Conservation (phyloP, 2,329 filamentous ascomycete species). For the Epichloe uncinata region DNA sequence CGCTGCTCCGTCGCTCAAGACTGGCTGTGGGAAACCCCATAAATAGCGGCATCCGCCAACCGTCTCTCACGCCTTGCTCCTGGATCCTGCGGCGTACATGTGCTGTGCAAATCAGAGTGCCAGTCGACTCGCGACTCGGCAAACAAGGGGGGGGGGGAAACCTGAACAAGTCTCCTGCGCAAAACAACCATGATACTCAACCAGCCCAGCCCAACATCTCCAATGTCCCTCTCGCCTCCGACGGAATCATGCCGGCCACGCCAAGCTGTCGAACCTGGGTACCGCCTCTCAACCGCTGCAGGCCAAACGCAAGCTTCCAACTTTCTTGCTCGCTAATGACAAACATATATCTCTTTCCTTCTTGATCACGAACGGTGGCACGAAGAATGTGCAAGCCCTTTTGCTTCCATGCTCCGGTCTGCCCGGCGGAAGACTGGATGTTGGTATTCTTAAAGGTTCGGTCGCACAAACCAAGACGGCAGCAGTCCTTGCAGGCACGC, state of each 20-base stretch:
- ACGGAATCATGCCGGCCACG: slow-evolving; percentile 39
- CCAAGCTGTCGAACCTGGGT: slow-evolving; percentile 46
- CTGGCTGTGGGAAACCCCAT: background rate
- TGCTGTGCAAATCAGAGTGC: background rate
- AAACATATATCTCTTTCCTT: slow-evolving; percentile 53
- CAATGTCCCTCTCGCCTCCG: slow-evolving; percentile 41
- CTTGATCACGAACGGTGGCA: slow-evolving; percentile 51
- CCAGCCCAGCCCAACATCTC: slow-evolving; percentile 43
- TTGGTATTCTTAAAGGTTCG: slow-evolving; percentile 31
- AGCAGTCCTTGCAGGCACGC: slow-evolving; percentile 50
- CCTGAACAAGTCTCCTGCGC: background rate
- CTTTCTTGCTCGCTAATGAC: slow-evolving; percentile 50
- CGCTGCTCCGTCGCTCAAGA: background rate
- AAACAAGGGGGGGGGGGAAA: background rate
- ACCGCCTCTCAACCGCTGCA: slow-evolving; percentile 47
- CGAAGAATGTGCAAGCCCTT: slow-evolving; percentile 49
- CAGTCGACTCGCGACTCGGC: background rate
- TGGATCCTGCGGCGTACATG: background rate
- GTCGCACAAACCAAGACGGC: slow-evolving; percentile 39
- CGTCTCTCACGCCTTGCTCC: background rate
- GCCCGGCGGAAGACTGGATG: slow-evolving; percentile 24
- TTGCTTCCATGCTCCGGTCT: slow-evolving; percentile 40
- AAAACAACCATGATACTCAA: slow-evolving; percentile 4
- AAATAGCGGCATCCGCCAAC: background rate
- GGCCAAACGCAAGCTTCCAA: slow-evolving; percentile 52